phyloP scores from a whole-genome alignment of 2,329 filamentous ascomycete genomes.

The Cordyceps farinosa region DNA sequence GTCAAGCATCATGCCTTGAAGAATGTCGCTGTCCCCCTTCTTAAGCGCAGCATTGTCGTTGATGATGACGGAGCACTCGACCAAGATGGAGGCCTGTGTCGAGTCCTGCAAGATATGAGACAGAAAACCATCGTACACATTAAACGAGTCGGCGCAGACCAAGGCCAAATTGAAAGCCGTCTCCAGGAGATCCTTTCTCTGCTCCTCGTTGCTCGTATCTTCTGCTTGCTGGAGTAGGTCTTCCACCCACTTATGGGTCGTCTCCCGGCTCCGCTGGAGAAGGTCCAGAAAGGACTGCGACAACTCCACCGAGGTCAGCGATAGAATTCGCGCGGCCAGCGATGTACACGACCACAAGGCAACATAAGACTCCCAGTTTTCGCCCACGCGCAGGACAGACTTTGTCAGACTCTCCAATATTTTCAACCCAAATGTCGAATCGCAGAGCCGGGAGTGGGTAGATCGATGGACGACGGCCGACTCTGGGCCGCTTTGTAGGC shows the following conservation, averaged over 20 bases:
- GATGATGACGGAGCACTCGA: not conserved
- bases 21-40: not conserved
- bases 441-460: constrained; percentile 34
- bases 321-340: not conserved
- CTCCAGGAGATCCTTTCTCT: not conserved
- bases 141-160: not conserved
- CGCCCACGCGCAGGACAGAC: not conserved
- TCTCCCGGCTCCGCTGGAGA: not conserved
- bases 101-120: not conserved
- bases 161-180: not conserved
- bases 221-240: not conserved
- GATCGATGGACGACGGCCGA: constrained; percentile 23
- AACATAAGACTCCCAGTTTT: not conserved
- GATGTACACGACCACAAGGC: not conserved
- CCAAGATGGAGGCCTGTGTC: not conserved
- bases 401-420: not conserved
- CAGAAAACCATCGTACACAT: not conserved
- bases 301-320: not conserved
- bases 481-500: constrained; percentile 45
- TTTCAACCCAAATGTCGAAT: constrained; percentile 30
- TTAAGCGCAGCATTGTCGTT: not conserved
- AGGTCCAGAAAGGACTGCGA: not conserved
- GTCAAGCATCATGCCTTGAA: not conserved
- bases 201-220: not conserved
- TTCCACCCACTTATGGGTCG: not conserved